Conservation (phyloP, 2,329 filamentous ascomycete genomes). For the Zymoseptoria crescenta region DNA sequence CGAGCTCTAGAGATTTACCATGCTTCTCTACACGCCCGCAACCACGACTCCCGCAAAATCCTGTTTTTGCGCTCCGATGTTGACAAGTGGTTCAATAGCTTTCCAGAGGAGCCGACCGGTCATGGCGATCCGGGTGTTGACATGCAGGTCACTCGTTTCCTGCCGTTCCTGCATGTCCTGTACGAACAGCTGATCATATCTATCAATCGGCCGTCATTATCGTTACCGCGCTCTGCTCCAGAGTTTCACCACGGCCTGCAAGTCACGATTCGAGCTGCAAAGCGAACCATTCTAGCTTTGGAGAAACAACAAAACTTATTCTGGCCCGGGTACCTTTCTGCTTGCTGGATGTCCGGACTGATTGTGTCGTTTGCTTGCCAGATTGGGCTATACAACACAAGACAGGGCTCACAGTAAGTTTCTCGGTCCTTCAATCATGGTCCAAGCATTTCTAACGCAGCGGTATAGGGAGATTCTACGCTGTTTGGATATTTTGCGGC, state of each 20-base stretch:
- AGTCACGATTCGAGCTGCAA: constrained; percentile 24
- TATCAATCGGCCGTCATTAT: constrained; percentile 31
- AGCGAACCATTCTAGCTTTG: constrained; percentile 24
- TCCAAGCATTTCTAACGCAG: neutral
- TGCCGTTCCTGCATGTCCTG: constrained; percentile 26
- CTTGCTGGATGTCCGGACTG: constrained; percentile 33
- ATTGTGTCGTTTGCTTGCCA: constrained; percentile 31
- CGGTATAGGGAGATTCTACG: constrained; percentile 12
- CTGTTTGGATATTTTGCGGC: constrained; percentile 14
- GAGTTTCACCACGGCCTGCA: constrained; percentile 30
- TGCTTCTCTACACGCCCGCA: constrained; percentile 15
- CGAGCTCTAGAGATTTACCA: constrained; percentile 20
- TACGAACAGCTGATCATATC: constrained; percentile 31
- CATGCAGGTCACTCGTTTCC: constrained; percentile 14
- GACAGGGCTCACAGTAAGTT: constrained; percentile 17
- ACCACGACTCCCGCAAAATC: constrained; percentile 13
- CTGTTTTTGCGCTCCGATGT: constrained; percentile 19
- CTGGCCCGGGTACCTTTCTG: constrained; percentile 32
- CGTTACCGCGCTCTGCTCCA: constrained; percentile 21
- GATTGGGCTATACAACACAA: constrained; percentile 24
- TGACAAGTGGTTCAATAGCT: constrained; percentile 20
- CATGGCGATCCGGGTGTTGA: constrained; percentile 5
- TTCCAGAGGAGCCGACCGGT: constrained; percentile 15
- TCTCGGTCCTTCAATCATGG: neutral
- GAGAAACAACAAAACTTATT: constrained; percentile 16